A percentile compares a stretch with the other conserved stretches of the same genome.
Conservation (phyloP, 768 basidiomycete genomes). For the Auriculariales sp. region DNA sequence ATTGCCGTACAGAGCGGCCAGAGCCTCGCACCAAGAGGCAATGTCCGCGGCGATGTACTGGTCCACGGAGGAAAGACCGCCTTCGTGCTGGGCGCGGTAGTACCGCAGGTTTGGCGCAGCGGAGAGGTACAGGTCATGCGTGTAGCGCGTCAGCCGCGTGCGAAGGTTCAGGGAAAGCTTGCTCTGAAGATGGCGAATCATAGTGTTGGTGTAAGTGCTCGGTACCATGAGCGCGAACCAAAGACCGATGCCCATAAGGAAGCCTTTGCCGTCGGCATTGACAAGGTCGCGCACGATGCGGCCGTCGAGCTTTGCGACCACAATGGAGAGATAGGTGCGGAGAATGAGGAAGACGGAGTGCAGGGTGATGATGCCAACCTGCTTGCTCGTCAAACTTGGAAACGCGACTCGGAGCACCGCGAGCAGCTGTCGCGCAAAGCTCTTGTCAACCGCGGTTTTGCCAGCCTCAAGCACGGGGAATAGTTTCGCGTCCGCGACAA, state of each 20-base stretch:
- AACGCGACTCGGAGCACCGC: conserved; percentile 64
- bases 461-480: conserved; percentile 34
- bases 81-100: conserved; percentile 36
- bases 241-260: conserved; percentile 61
- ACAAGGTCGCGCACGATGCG: conserved; percentile 80
- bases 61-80: conserved; percentile 52
- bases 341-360: conserved; percentile 81
- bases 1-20: conserved; percentile 85
- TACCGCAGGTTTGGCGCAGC: conserved; percentile 57
- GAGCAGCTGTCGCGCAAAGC: conserved; percentile 57
- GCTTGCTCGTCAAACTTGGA: conserved; percentile 48
- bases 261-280: conserved; percentile 73
- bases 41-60: conserved; percentile 92
- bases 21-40: conserved; percentile 72
- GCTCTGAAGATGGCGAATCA: conserved; percentile 84
- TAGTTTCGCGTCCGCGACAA: conserved; percentile 35
- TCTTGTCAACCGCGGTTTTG: conserved; percentile 54
- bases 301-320: conserved; percentile 81
- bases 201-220: conserved; percentile 89
- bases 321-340: conserved; percentile 75
- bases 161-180: conserved; percentile 72
- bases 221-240: conserved; percentile 91
- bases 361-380: conserved; percentile 53
- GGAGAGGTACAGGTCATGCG: conserved; percentile 83
- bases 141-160: conserved; percentile 79